phyloP scores from a whole-genome alignment of 2,329 filamentous ascomycete genomes.

The Rhynchosporium secalis region DNA sequence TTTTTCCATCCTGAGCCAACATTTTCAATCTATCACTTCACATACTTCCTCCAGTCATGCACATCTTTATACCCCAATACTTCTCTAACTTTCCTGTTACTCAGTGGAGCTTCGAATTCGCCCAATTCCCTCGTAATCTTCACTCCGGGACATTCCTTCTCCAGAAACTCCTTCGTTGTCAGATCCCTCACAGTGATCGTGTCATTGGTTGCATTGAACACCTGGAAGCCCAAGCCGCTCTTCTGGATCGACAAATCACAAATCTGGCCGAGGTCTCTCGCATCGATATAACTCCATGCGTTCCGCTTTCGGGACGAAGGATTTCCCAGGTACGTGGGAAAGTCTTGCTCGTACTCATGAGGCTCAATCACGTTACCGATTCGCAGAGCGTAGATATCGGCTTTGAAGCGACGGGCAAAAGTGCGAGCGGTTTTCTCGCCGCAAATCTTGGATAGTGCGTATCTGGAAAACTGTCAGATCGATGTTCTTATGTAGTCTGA shows the following conservation, averaged over 20 bases:
- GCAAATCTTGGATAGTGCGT: slow-evolving; percentile 60
- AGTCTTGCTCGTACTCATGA: slow-evolving; percentile 57
- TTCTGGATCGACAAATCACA: slow-evolving; percentile 55
- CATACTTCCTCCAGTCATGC: slow-evolving; percentile 51
- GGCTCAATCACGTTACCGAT: slow-evolving; percentile 64
- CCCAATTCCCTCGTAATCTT: slow-evolving; percentile 56
- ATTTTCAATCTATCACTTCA: slow-evolving; percentile 6
- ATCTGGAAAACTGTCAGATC: slow-evolving; percentile 35
- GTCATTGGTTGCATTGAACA: slow-evolving; percentile 66
- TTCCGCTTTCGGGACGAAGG: slow-evolving; percentile 55
- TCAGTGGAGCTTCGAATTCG: slow-evolving; percentile 59
- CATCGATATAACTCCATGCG: slow-evolving; percentile 64
- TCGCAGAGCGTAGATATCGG: slow-evolving; percentile 60
- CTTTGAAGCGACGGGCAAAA: slow-evolving; percentile 55
- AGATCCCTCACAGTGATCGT: slow-evolving; percentile 53
- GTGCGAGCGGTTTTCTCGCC: slow-evolving; percentile 56
- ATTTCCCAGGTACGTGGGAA: slow-evolving; percentile 51
- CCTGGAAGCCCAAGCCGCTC: slow-evolving; percentile 58
- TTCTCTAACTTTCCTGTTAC: slow-evolving; percentile 59
- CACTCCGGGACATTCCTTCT: slow-evolving; percentile 49
- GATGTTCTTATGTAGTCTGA: background rate
- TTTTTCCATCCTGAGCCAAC: background rate
- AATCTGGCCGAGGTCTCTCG: slow-evolving; percentile 61
- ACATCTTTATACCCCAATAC: slow-evolving; percentile 59
- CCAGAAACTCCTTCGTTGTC: slow-evolving; percentile 54